Evolutionary conservation across 2,329 filamentous ascomycete species (phyloP).

Genomic region (Pseudopyricularia javanii): DNA sequence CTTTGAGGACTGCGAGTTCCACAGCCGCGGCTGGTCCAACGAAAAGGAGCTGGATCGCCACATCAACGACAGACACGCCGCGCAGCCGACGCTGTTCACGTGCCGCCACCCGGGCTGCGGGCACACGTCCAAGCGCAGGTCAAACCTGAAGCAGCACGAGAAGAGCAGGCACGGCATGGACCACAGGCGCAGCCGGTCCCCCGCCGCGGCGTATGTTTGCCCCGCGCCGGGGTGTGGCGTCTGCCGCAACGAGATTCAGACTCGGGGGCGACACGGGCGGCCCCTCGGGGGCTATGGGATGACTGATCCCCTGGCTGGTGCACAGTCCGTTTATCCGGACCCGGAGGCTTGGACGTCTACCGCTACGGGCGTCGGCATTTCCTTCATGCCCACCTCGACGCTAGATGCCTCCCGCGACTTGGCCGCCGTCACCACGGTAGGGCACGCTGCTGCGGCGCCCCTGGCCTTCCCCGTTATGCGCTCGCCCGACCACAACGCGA

Average conservation of each 20-base stretch:
- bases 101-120: conserved; percentile 76
- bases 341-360: neutral
- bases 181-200: conserved; percentile 50
- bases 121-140: conserved; percentile 91
- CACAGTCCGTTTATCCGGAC: neutral
- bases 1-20: conserved; percentile 74
- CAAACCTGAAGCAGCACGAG: conserved; percentile 98
- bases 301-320: neutral
- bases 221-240: neutral
- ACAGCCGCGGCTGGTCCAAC: conserved; percentile 83
- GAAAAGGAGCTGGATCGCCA: conserved; percentile 97
- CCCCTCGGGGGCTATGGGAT: neutral
- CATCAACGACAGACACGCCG: conserved; percentile 89
- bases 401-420: neutral
- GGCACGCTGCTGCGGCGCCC: neutral
- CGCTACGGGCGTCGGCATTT: neutral
- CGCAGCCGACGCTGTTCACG: conserved; percentile 66
- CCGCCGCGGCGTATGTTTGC: neutral
- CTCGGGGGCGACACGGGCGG: neutral
- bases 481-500: neutral
- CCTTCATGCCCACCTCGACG: neutral
- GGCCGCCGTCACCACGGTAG: neutral
- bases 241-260: neutral
- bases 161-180: conserved; percentile 87
- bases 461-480: neutral